A percentile compares a stretch with the other conserved stretches of the same genome.
These are phyloP conservation scores for Yarrowia hollandica DNA, from an alignment of 805 yeast genomes.

Conservation along the genomic window DNA sequence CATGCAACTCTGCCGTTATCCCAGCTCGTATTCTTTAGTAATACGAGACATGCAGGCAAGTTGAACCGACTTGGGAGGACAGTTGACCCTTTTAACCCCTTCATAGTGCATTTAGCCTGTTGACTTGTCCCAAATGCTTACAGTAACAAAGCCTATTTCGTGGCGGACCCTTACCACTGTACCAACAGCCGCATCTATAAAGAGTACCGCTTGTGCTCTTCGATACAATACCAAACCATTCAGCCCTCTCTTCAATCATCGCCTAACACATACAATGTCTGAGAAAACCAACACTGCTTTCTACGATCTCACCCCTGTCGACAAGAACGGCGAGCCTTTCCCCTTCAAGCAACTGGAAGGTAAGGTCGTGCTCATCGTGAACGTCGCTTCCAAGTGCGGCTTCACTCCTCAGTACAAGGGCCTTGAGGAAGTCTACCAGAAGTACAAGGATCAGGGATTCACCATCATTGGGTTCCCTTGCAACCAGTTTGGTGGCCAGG, in stretches of 20 bases:
- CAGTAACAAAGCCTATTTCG: conserved; percentile 12
- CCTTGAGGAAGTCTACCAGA: conserved; percentile 64
- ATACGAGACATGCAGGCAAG: conserved; percentile 24
- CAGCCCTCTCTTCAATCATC: background rate
- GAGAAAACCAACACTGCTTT: conserved; percentile 45
- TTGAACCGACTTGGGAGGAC: conserved; percentile 19
- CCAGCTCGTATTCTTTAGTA: conserved; percentile 10
- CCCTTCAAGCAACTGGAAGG: conserved; percentile 66
- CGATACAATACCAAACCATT: background rate
- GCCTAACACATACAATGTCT: background rate
- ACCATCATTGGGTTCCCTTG: conserved; percentile 84
- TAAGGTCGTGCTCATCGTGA: conserved; percentile 78
- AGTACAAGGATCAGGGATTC: conserved; percentile 63
- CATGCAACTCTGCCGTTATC: background rate
- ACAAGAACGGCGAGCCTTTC: conserved; percentile 58
- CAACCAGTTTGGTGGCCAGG: conserved; percentile 86
- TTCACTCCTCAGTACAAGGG: conserved; percentile 76
- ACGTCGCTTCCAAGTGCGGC: conserved; percentile 84
- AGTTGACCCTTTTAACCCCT: background rate
- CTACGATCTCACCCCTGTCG: conserved; percentile 66
- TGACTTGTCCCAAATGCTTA: background rate
- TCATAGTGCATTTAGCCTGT: background rate
- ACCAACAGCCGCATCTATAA: conserved; percentile 20
- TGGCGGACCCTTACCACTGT: conserved; percentile 6
- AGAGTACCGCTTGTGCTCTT: conserved; percentile 6